These are phyloP conservation scores for Coccomyxa sp. DNA, from an alignment of 139 green algal genomes.

Conservation along the genomic window DNA sequence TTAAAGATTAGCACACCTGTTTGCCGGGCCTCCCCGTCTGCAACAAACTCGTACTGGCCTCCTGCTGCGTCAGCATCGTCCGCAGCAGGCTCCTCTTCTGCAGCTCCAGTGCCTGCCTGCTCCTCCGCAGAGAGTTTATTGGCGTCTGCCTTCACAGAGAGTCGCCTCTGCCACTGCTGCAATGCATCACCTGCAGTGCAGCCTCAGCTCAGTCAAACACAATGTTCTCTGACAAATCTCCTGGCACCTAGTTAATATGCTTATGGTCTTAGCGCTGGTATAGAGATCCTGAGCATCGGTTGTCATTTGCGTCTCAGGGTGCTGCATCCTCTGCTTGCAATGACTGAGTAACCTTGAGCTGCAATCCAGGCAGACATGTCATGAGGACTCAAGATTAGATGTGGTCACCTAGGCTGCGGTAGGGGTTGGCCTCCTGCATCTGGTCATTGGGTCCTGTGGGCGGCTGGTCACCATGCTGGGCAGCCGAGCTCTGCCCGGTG, in stretches of 20 bases:
- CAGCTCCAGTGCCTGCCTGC: conserved; percentile 22
- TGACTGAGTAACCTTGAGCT: too few relatives aligned
- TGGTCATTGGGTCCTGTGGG: background rate
- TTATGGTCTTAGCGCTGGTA: too few relatives aligned
- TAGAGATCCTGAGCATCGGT: too few relatives aligned
- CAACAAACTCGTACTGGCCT: conserved; percentile 58
- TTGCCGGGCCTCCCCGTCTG: conserved; percentile 26
- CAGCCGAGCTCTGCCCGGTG: background rate
- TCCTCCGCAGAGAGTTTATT: conserved; percentile 14
- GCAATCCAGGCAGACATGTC: too few relatives aligned
- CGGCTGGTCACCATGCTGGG: background rate
- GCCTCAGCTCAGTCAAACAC: too few relatives aligned
- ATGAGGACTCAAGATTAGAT: background rate
- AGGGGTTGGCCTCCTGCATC: conserved; percentile 60
- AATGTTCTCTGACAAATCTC: too few relatives aligned
- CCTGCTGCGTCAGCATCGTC: conserved; percentile 17
- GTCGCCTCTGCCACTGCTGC: conserved; percentile 55
- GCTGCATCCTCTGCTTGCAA: too few relatives aligned
- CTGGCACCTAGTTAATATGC: too few relatives aligned
- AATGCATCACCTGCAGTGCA: conserved; percentile 1
- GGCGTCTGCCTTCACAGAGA: conserved; percentile 64
- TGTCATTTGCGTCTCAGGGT: too few relatives aligned
- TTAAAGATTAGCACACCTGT: conserved; percentile 29
- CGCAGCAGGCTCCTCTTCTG: conserved; percentile 16
- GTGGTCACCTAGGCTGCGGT: conserved; percentile 36